Base-by-base conservation (phyloP, 2,329 filamentous ascomycete genomes). In the Penicillium occitanis region DNA sequence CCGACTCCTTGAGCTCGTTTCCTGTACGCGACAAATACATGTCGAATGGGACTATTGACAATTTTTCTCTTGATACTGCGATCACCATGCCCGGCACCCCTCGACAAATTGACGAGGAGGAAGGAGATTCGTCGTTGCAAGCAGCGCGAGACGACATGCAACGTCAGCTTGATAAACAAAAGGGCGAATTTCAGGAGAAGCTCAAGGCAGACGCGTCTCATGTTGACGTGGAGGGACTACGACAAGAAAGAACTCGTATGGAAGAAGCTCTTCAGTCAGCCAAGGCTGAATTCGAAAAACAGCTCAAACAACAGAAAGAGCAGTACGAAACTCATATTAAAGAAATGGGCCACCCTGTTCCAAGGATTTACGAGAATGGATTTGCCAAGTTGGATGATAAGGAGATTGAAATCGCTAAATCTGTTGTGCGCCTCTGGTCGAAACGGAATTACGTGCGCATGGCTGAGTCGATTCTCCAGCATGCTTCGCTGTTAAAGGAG, bases 31-130 rank as follows among this genome's bases (percentile, higher is more conserved):
- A 99, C 72, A 98, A 98, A 74, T 98, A 98, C 78, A 87, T 97
- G 81, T 97, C 93, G 2, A 95, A 91, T 64, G 94, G 94, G 1
- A 97, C 94, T 0, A 85, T 98, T 63, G 95, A 99, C 79, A 97
- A 96, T 75, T 95, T 97, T 73, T 98, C 94, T 1, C 84, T 99
- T 17, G 95, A 99, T 75, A 99, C 95, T 1, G 90, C 90, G 13
- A 84, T 99, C 61, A 99, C 95, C 0, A 93, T 97, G 85, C 95
- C 95, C 1, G 96, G 93, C 0, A 98, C 94, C 0, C 95, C 95
- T 44, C 76, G 75, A 68, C 88, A 90, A 67, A 87, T 86, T 28
- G 92, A 93, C 65, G 86, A 88, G 0, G 80, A 82, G n/a, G 92
- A 76, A 63, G 76, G 74, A 7, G 76, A 77, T 22, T 90, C 94